Evolutionary conservation across 2,329 filamentous ascomycete genomes (phyloP), one percentile per base, ranked within the genome.

Genomic region (Monilinia fructigena): DNA sequence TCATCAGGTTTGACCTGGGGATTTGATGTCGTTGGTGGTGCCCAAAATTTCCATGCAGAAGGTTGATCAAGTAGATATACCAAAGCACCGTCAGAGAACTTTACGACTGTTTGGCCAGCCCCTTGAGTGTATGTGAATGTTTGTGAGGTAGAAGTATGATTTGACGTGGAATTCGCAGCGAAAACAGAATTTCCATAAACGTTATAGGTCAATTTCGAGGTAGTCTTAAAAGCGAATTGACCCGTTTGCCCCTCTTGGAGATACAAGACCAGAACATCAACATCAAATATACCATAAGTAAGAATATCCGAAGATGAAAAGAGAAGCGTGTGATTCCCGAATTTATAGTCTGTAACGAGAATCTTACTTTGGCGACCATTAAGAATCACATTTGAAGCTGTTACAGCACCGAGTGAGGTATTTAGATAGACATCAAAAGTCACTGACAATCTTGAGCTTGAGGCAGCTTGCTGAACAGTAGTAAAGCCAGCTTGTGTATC

Each of bases 31-130:
- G 80, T 81, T 3, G 82, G 71, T 4, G 83, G 80, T 2, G 83
- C 83, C 76, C 82, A 86, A 72, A 86, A 84, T 7, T 80, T 82
- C 80, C 82, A 86, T 1, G 83, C 85, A 0, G 83, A 80, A 14
- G 79, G 74, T 28, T 81, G 78, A 54, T 86, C 83, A 4, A 86
- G 77, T 6, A 87, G 77, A 65, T 85, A 84, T 4, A 82, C 76
- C 0, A 85, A 67, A 3, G 82, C 76, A 0, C 80, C 80, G 60
- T 83, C 81, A 63, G 85, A 82, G 14, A 66, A 66, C 50, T 80
- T 75, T 2, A 86, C 71, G 0, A 79, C 78, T 0, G 81, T 83
- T 3, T 77, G 70, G 0, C 83, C 82, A 8, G 78, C 69, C 3
- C 73, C 75, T 74, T 86, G 83, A 0, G 75, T 81, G 67, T 83